Evolutionary conservation across 2,329 filamentous ascomycete species (phyloP).

Genomic region (Colletotrichum cuscutae): DNA sequence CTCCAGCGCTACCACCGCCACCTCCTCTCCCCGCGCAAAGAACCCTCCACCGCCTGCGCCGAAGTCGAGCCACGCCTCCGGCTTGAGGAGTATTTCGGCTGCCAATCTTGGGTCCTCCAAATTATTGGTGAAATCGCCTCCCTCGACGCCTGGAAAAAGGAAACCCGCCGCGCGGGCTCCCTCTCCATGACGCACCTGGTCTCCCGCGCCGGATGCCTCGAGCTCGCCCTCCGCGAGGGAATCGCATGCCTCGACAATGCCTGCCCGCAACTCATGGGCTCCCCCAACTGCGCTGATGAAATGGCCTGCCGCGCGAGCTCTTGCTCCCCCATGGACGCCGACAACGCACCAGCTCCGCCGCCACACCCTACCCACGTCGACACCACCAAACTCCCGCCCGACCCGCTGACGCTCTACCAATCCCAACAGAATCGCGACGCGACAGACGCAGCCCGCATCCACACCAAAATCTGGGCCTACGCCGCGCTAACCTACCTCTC

Average conservation of each 20-base stretch:
- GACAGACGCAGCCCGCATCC: slow-evolving; percentile 30
- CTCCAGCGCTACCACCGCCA: slow-evolving; percentile 53
- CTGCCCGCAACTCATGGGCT: slow-evolving; percentile 34
- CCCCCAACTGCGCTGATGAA: not conserved
- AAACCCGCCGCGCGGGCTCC: slow-evolving; percentile 52
- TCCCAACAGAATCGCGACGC: slow-evolving; percentile 12
- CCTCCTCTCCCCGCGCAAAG: slow-evolving; percentile 48
- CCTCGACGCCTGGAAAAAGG: slow-evolving; percentile 66
- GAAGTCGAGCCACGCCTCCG: slow-evolving; percentile 41
- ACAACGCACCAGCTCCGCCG: slow-evolving; percentile 33
- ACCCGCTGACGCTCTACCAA: slow-evolving; percentile 29
- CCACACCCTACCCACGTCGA: slow-evolving; percentile 38
- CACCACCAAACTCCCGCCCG: slow-evolving; percentile 22
- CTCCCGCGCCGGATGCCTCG: slow-evolving; percentile 35
- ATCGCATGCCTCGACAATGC: slow-evolving; percentile 36
- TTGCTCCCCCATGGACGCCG: not conserved
- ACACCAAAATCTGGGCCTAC: slow-evolving; percentile 57
- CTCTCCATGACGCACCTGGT: slow-evolving; percentile 59
- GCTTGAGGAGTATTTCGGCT: slow-evolving; percentile 50
- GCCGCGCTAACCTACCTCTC: slow-evolving; percentile 59
- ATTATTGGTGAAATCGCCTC: slow-evolving; percentile 64
- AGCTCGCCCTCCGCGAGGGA: slow-evolving; percentile 33
- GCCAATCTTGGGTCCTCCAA: slow-evolving; percentile 65
- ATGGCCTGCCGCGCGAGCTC: not conserved
- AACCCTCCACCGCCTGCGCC: slow-evolving; percentile 30